Conservation (phyloP, 495 filamentous ascomycete genomes). For the Neurospora discreta region DNA sequence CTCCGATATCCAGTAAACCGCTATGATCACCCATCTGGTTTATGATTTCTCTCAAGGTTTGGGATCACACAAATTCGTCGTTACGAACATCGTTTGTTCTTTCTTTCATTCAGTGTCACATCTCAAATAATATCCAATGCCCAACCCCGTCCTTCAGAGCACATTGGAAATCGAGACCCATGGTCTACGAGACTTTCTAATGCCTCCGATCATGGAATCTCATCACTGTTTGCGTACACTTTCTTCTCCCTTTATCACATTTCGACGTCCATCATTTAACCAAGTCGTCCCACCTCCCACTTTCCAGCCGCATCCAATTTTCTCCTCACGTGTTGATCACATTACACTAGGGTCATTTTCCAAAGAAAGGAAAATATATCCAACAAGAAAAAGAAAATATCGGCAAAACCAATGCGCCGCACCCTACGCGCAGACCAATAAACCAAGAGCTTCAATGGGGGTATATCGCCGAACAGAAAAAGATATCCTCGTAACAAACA, state of each 20-base stretch:
- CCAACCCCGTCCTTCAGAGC: neutral
- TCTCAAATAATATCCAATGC: neutral
- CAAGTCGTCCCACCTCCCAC: neutral
- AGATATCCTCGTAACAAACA: constrained; percentile 2
- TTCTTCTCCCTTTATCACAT: neutral
- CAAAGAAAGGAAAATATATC: neutral
- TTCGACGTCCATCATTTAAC: neutral
- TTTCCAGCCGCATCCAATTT: neutral
- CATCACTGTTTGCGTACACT: neutral
- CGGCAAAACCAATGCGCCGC: neutral
- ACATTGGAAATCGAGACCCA: neutral
- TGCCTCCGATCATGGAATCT: neutral
- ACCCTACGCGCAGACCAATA: neutral
- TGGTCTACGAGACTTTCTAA: neutral
- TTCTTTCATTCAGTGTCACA: neutral
- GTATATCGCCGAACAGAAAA: constrained; percentile 8
- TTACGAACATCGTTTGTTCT: neutral
- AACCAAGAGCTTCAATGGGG: constrained; percentile 3
- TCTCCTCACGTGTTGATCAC: neutral
- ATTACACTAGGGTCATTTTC: neutral
- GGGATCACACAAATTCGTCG: neutral
- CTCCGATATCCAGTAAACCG: neutral
- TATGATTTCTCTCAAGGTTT: neutral
- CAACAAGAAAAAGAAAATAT: neutral
- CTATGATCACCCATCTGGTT: neutral